Percentiles rank a stretch among this genome's conserved stretches.
Conservation (phyloP, 805 yeast species). For the Ogataea kodamae region DNA sequence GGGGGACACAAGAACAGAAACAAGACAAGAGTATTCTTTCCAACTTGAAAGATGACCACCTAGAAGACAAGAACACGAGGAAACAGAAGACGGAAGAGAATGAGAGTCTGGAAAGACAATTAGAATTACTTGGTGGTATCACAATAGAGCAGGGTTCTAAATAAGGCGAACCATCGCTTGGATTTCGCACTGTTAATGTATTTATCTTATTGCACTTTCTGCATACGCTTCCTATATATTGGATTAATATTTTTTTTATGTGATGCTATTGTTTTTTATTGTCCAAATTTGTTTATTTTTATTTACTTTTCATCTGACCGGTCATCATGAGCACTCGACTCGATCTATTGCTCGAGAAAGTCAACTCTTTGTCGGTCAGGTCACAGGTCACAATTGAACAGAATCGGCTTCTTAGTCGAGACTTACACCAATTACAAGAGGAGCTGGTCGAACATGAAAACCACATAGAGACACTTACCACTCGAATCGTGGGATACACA, state of each 20-base stretch:
- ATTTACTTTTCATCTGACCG: slow-evolving; percentile 11
- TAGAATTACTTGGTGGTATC: slow-evolving; percentile 46
- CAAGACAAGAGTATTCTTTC: slow-evolving; percentile 32
- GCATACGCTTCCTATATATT: too few relatives aligned
- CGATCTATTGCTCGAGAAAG: slow-evolving; percentile 17
- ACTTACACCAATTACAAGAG: slow-evolving; percentile 18
- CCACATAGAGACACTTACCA: slow-evolving; percentile 22
- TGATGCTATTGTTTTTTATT: slow-evolving; percentile 7
- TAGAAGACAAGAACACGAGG: slow-evolving; percentile 34
- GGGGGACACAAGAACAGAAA: slow-evolving; percentile 6
- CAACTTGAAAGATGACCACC: slow-evolving; percentile 37
- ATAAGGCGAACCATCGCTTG: too few relatives aligned
- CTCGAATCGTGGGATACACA: slow-evolving; percentile 26
- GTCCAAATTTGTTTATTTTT: slow-evolving; percentile 11
- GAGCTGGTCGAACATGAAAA: slow-evolving; percentile 20
- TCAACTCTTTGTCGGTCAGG: slow-evolving; percentile 15
- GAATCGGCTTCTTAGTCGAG: slow-evolving; percentile 17
- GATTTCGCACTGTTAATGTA: too few relatives aligned
- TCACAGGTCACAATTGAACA: slow-evolving; percentile 15
- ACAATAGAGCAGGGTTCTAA: slow-evolving; percentile 3
- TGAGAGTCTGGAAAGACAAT: slow-evolving; percentile 41
- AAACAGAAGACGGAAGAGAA: slow-evolving; percentile 29
- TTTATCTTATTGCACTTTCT: slow-evolving; percentile 1
- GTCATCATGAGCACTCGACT: slow-evolving; percentile 10
- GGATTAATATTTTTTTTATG: slow-evolving; percentile 3